Conservation (phyloP, 2,329 filamentous ascomycete species). For the Dryadomyces sulphureus region DNA sequence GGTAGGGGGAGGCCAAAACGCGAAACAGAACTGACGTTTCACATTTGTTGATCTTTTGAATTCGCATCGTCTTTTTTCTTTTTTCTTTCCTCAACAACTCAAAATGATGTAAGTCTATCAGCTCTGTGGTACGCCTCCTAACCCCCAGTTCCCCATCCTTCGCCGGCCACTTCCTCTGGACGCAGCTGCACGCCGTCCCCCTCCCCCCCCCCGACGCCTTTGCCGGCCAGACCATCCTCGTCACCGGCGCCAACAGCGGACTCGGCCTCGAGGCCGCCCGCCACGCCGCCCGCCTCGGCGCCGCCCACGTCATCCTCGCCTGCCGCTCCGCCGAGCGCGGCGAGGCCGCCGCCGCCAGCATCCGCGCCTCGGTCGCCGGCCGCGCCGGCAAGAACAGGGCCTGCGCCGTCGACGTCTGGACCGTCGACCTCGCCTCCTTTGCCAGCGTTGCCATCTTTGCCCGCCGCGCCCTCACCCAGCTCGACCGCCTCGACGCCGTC, state of each 20-base stretch:
- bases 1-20: constrained; percentile 2
- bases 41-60: background rate
- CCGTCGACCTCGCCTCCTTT: constrained; percentile 31
- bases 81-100: background rate
- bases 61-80: background rate
- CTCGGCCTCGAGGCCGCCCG: constrained; percentile 23
- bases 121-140: background rate
- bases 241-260: constrained; percentile 24
- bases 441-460: constrained; percentile 29
- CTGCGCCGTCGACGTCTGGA: constrained; percentile 30
- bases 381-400: background rate
- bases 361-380: constrained; percentile 16
- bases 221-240: constrained; percentile 17
- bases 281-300: constrained; percentile 21
- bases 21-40: background rate
- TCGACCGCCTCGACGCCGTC: constrained; percentile 27
- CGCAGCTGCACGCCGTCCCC: constrained; percentile 11
- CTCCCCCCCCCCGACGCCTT: constrained; percentile 11
- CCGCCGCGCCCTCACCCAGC: constrained; percentile 10
- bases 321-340: constrained; percentile 21
- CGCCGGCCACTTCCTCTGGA: constrained; percentile 8
- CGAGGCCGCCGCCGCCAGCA: constrained; percentile 21
- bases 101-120: background rate
- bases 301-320: constrained; percentile 23
- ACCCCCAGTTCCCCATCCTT: constrained; percentile 5